A percentile compares a stretch with the other conserved stretches of the same genome.
These are phyloP conservation scores for Suzukiozyma palmioleophila DNA, from an alignment of 1,139 yeast species.

Conservation along the genomic window DNA sequence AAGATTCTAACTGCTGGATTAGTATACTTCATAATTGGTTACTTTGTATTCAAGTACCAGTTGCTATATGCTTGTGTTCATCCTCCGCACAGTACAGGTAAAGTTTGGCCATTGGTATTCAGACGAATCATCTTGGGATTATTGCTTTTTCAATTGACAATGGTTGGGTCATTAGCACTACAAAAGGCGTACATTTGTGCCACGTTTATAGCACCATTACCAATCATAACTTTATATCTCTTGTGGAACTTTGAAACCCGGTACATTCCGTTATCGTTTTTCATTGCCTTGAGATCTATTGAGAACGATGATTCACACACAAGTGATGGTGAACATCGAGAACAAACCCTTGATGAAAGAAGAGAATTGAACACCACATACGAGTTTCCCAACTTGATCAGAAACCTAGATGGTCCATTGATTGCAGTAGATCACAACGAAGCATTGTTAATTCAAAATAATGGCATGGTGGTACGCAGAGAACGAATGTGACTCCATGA, in stretches of 20 bases:
- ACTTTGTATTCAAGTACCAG: slow-evolving; percentile 63
- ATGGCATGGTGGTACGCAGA: slow-evolving; percentile 39
- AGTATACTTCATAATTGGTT: slow-evolving; percentile 58
- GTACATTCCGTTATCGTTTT: slow-evolving; percentile 74
- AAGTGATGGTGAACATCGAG: slow-evolving; percentile 7
- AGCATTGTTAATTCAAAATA: slow-evolving; percentile 54
- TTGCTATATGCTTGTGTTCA: slow-evolving; percentile 63
- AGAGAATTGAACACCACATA: slow-evolving; percentile 66
- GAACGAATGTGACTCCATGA: neutral
- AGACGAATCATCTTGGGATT: slow-evolving; percentile 56
- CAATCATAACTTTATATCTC: slow-evolving; percentile 60
- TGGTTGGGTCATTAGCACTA: slow-evolving; percentile 84
- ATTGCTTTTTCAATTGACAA: slow-evolving; percentile 72
- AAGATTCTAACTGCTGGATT: slow-evolving; percentile 63
- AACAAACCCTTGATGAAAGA: slow-evolving; percentile 58
- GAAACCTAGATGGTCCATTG: slow-evolving; percentile 78
- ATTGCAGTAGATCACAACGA: slow-evolving; percentile 63
- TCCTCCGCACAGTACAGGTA: slow-evolving; percentile 68
- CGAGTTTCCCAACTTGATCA: slow-evolving; percentile 69
- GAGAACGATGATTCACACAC: slow-evolving; percentile 15
- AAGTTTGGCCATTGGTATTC: slow-evolving; percentile 65
- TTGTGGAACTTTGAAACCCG: slow-evolving; percentile 80
- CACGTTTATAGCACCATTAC: slow-evolving; percentile 67
- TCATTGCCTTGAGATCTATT: slow-evolving; percentile 72
- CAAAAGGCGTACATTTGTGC: slow-evolving; percentile 77